Evolutionary conservation across 306 rosid species (phyloP).

Genomic region (Pyrus betulifolia): DNA sequence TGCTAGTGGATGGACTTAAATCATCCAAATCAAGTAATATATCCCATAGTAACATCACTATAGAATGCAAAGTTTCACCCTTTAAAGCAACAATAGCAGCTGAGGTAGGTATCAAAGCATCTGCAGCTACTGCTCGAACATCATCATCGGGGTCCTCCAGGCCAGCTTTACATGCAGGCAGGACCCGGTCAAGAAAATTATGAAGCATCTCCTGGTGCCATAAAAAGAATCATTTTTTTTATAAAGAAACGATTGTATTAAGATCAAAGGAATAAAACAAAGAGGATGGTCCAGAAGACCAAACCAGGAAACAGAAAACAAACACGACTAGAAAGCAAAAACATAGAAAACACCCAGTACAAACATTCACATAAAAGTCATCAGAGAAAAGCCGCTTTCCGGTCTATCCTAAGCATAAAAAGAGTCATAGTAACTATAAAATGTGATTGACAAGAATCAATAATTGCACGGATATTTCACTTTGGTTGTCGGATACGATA

Average conservation of each 20-base stretch:
- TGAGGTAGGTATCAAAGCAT: constrained; percentile 87
- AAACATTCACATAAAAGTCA: background rate
- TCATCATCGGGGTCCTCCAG: constrained; percentile 97
- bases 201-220: constrained; percentile 72
- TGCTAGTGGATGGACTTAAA: constrained; percentile 98
- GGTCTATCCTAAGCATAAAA: background rate
- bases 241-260: background rate
- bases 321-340: background rate
- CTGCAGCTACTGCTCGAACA: constrained; percentile 99
- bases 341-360: background rate
- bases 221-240: constrained; percentile 17
- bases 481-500: too few relatives aligned
- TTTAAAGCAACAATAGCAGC: constrained; percentile 71
- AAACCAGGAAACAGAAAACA: background rate
- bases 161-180: constrained; percentile 93
- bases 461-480: too few relatives aligned
- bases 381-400: background rate
- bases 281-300: background rate
- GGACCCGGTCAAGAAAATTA: constrained; percentile 74
- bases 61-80: constrained; percentile 68
- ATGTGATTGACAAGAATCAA: background rate
- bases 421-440: constrained; percentile 20
- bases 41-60: constrained; percentile 94
- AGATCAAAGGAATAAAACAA: background rate
- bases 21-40: constrained; percentile 96